phyloP scores from a whole-genome alignment of 495 filamentous ascomycete species.

The Achaetomiella virescens region DNA sequence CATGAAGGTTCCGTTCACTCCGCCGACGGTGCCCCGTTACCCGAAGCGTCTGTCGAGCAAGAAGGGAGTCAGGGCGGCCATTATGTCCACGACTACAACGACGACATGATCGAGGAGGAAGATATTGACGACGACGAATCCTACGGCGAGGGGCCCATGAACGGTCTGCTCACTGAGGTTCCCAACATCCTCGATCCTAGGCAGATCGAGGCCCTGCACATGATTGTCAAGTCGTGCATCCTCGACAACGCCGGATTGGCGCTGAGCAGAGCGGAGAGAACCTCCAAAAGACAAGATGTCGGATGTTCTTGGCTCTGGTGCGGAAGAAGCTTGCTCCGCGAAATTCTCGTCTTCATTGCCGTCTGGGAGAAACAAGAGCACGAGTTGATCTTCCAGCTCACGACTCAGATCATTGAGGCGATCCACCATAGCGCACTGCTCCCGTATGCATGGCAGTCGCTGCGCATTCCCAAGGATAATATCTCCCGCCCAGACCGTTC shows the following conservation, averaged over 20 bases:
- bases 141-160: slow-evolving; percentile 76
- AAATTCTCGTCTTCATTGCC: slow-evolving; percentile 90
- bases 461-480: slow-evolving; percentile 92
- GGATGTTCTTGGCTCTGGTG: slow-evolving; percentile 77
- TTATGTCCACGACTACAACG: slow-evolving; percentile 41
- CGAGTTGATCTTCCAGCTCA: slow-evolving; percentile 89
- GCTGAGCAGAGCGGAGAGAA: slow-evolving; percentile 54
- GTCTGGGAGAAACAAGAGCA: slow-evolving; percentile 92
- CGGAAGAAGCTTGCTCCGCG: slow-evolving; percentile 78
- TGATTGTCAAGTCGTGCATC: slow-evolving; percentile 89
- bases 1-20: slow-evolving; percentile 52
- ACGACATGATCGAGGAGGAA: slow-evolving; percentile 55
- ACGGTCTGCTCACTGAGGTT: slow-evolving; percentile 82
- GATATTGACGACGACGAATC: slow-evolving; percentile 77
- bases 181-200: slow-evolving; percentile 88
- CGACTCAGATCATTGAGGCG: slow-evolving; percentile 89
- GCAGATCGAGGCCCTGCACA: slow-evolving; percentile 89
- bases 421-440: slow-evolving; percentile 82
- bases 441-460: slow-evolving; percentile 82
- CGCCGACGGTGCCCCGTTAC: slow-evolving; percentile 28
- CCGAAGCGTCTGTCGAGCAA: slow-evolving; percentile 47
- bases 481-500: slow-evolving; percentile 85
- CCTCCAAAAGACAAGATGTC: slow-evolving; percentile 77
- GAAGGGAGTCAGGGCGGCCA: slow-evolving; percentile 37
- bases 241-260: slow-evolving; percentile 58